Conservation (phyloP, 2,329 filamentous ascomycete species). For the Pseudofabraea citricarpa region DNA sequence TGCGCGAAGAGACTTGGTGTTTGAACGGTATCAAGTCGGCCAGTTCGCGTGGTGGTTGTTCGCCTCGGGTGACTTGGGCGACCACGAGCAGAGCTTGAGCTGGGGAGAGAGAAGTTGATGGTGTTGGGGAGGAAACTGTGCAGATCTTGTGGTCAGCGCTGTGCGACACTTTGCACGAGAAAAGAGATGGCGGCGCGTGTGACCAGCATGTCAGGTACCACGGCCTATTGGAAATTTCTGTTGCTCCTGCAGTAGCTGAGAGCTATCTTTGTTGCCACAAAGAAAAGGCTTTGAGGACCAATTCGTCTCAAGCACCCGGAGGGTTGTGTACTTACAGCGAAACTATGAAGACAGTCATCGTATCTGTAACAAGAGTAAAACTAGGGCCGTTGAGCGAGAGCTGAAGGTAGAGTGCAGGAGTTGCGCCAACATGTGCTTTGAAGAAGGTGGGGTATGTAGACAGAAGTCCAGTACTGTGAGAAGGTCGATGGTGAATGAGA, state of each 20-base stretch:
- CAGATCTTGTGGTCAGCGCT: conserved; percentile 8
- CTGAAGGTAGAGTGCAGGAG: conserved; percentile 6
- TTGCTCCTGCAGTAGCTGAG: too few species aligned
- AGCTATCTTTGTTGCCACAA: too few species aligned
- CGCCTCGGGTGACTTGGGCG: conserved; percentile 9
- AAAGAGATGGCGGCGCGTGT: too few species aligned
- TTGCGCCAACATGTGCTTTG: conserved; percentile 20
- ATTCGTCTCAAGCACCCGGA: neutral
- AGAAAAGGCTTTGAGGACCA: neutral
- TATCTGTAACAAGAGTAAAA: conserved; percentile 12
- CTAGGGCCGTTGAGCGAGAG: neutral
- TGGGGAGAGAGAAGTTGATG: conserved; percentile 73
- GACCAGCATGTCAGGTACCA: too few species aligned
- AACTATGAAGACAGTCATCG: conserved; percentile 56
- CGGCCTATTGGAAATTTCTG: too few species aligned
- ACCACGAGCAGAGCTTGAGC: conserved; percentile 35
- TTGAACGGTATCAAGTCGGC: conserved; percentile 46
- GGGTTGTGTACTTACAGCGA: conserved; percentile 45
- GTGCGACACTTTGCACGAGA: too few species aligned
- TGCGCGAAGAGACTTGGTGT: conserved; percentile 33
- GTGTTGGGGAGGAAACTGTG: conserved; percentile 89
- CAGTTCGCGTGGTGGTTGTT: conserved; percentile 31
- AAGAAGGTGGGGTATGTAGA: neutral
- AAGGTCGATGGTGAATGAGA: neutral
- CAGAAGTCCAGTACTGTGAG: too few species aligned